These are phyloP conservation scores for Picea glauca DNA, from an alignment of 75 land plant genomes.

Conservation along the genomic window DNA sequence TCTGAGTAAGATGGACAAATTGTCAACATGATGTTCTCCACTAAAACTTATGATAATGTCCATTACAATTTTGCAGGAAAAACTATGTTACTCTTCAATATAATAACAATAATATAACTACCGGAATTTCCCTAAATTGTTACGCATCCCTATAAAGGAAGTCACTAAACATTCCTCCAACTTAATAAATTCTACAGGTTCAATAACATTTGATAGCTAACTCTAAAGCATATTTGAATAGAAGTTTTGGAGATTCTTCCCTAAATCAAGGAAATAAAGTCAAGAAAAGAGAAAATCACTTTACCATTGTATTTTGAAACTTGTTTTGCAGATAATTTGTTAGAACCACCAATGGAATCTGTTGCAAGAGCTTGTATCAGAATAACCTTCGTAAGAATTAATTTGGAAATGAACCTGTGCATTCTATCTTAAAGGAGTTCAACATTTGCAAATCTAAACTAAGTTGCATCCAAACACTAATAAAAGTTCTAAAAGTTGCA, in stretches of 20 bases:
- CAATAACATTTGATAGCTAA: no score
- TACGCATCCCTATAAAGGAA: no score
- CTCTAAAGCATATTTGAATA: neutral
- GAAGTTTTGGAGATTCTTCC: neutral
- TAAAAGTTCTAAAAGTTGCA: neutral
- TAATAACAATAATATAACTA: neutral
- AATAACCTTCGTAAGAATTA: neutral
- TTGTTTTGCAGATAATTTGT: conserved; percentile 74
- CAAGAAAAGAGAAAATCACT: conserved; percentile 9
- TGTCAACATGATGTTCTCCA: neutral
- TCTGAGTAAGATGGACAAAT: conserved; percentile 4
- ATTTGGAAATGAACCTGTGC: neutral
- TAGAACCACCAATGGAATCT: conserved; percentile 88
- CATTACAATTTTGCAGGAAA: neutral
- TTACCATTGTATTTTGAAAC: conserved; percentile 85
- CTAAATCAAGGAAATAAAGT: neutral
- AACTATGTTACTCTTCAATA: neutral
- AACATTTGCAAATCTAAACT: conserved; percentile 3
- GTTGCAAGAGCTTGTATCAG: conserved; percentile 8
- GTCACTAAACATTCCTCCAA: no score
- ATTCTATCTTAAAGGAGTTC: no score
- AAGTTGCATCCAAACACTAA: neutral
- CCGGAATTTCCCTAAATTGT: no score
- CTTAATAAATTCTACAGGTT: no score
- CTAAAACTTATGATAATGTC: neutral